These are phyloP conservation scores for Platanthera guangdongensis DNA, from an alignment of 106 monocot species.

Conservation along the genomic window DNA sequence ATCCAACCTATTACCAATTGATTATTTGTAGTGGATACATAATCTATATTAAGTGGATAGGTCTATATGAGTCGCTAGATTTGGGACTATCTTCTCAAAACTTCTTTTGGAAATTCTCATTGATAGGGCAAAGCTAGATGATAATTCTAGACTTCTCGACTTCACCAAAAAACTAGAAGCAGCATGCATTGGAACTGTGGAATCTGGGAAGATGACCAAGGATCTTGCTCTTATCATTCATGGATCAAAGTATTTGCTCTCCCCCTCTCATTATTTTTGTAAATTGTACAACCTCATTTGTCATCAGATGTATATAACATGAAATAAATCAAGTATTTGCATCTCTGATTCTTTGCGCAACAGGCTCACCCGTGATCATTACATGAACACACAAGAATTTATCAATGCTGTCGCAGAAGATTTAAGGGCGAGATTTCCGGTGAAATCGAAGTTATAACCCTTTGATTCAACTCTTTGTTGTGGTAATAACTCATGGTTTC, in stretches of 20 bases:
- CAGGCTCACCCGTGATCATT: slow-evolving; percentile 51
- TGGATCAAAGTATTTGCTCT: slow-evolving; percentile 59
- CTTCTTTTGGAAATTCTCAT: neutral
- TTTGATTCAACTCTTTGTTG: neutral
- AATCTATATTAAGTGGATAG: too few relatives aligned
- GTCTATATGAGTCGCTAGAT: neutral
- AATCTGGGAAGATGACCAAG: slow-evolving; percentile 93
- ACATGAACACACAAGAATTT: slow-evolving; percentile 75
- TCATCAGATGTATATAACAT: neutral
- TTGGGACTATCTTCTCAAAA: neutral
- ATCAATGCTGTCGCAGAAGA: slow-evolving; percentile 66
- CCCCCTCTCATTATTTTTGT: neutral
- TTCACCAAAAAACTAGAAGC: slow-evolving; percentile 73
- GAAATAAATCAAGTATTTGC: neutral
- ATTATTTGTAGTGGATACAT: too few relatives aligned
- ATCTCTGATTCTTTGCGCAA: neutral
- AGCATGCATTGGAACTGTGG: slow-evolving; percentile 72
- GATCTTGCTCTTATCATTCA: slow-evolving; percentile 87
- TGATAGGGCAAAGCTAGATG: slow-evolving; percentile 83
- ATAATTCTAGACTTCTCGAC: slow-evolving; percentile 51
- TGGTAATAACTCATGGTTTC: neutral
- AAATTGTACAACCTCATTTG: neutral
- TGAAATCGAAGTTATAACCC: slow-evolving; percentile 55
- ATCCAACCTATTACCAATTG: too few relatives aligned
- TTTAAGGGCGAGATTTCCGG: slow-evolving; percentile 36